These are phyloP conservation scores for Vigna angularis DNA, from an alignment of 306 rosid genomes.

Conservation along the genomic window DNA sequence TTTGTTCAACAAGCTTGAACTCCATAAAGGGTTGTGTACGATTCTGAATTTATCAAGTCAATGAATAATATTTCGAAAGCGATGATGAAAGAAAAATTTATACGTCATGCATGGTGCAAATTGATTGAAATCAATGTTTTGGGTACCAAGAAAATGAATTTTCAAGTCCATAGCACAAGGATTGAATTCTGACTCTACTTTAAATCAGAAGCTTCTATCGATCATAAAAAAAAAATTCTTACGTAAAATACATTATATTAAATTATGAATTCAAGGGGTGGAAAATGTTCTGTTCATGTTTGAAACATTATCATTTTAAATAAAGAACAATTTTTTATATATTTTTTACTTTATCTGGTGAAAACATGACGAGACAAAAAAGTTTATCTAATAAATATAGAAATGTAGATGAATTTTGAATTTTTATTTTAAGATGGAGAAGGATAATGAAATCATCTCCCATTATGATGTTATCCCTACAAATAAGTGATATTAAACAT, in stretches of 20 bases:
- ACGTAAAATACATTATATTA: background rate
- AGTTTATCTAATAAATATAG: no score
- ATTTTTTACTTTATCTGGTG: no score
- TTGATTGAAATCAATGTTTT: background rate
- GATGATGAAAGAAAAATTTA: background rate
- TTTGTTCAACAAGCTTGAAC: slow-evolving; percentile 11
- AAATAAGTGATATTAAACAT: no score
- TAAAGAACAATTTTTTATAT: no score
- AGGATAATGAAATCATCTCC: no score
- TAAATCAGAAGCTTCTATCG: slow-evolving; percentile 2
- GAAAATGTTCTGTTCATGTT: no score
- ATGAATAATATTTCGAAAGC: background rate
- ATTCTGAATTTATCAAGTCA: slow-evolving; percentile 34
- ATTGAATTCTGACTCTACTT: background rate
- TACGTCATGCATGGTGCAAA: slow-evolving; percentile 8
- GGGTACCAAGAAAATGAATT: slow-evolving; percentile 15
- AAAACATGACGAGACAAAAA: no score
- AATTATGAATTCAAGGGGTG: background rate
- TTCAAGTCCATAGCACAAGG: slow-evolving; percentile 25
- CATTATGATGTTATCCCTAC: no score
- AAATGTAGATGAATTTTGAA: no score
- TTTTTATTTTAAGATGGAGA: no score
- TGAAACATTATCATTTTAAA: no score
- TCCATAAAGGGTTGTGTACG: background rate
- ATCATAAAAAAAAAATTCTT: background rate